Conservation (phyloP, 2,329 filamentous ascomycete species). For the Drechslerella stenobrocha region DNA sequence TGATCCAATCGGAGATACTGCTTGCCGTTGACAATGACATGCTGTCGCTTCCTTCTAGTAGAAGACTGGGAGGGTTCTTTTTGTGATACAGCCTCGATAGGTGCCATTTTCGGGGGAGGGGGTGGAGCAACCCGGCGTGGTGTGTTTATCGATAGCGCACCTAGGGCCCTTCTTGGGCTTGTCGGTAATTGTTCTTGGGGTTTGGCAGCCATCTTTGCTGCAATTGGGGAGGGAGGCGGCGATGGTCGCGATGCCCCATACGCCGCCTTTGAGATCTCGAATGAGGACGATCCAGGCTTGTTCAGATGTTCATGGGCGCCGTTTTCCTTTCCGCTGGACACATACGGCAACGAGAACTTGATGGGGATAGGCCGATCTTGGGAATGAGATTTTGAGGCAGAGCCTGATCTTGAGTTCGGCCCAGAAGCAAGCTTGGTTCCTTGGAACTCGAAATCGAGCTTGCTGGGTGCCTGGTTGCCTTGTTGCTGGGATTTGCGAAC, state of each 20-base stretch:
- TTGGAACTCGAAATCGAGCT: conserved; percentile 39
- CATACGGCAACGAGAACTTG: conserved; percentile 37
- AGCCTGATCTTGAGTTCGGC: conserved; percentile 36
- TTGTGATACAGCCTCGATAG: conserved; percentile 73
- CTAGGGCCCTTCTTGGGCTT: conserved; percentile 36
- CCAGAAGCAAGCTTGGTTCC: conserved; percentile 21
- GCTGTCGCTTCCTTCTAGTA: conserved; percentile 72
- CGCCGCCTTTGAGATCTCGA: conserved; percentile 26
- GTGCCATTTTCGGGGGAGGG: conserved; percentile 93
- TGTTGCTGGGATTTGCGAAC: conserved; percentile 33
- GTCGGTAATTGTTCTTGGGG: conserved; percentile 15
- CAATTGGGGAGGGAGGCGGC: conserved; percentile 36
- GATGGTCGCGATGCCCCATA: conserved; percentile 25
- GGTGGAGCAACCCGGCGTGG: conserved; percentile 73
- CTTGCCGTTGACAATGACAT: conserved; percentile 86
- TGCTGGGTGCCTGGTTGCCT: conserved; percentile 16
- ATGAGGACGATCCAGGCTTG: conserved; percentile 20
- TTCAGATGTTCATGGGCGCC: conserved; percentile 1
- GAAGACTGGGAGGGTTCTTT: conserved; percentile 70
- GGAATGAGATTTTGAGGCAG: conserved; percentile 21
- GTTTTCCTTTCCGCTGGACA: conserved; percentile 33
- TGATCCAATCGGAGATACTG: conserved; percentile 86
- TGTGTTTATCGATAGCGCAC: conserved; percentile 62
- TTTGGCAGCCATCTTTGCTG: conserved; percentile 29
- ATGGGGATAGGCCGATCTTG: conserved; percentile 12